These are phyloP conservation scores for Xerocomus spinulosus DNA, from an alignment of 768 basidiomycete genomes.

Conservation along the genomic window DNA sequence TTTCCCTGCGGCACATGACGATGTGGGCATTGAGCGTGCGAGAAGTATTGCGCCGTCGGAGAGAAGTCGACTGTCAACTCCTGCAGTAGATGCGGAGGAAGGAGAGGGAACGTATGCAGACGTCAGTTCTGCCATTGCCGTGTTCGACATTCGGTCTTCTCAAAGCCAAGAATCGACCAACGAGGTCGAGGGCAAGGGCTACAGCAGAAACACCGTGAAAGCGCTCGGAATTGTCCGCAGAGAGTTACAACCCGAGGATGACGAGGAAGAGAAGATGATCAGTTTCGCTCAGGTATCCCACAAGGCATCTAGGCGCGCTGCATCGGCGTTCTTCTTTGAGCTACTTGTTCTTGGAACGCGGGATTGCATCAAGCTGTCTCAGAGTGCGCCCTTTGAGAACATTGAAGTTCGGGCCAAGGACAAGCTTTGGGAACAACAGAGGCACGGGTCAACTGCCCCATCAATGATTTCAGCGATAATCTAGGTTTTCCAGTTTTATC, in stretches of 20 bases:
- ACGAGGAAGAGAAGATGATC: constrained; percentile 53
- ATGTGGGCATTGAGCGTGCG: constrained; percentile 33
- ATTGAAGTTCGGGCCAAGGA: constrained; percentile 80
- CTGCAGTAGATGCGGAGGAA: constrained; percentile 58
- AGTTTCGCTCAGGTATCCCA: constrained; percentile 78
- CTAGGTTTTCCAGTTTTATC: constrained; percentile 10
- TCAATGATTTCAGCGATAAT: constrained; percentile 46
- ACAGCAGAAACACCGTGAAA: constrained; percentile 86
- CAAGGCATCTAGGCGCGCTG: constrained; percentile 87
- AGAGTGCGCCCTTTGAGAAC: constrained; percentile 73
- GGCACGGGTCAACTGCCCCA: constrained; percentile 38
- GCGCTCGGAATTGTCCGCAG: constrained; percentile 71
- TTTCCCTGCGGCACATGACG: constrained; percentile 32
- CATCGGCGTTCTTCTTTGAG: constrained; percentile 97
- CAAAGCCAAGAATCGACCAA: constrained; percentile 42
- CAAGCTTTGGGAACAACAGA: constrained; percentile 77
- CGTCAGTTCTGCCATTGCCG: constrained; percentile 69
- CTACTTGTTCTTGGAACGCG: constrained; percentile 90
- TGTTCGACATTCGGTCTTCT: constrained; percentile 66
- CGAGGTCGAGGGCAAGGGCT: constrained; percentile 63
- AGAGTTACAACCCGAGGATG: constrained; percentile 58
- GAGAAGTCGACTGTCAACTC: constrained; percentile 63
- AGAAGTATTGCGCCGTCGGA: constrained; percentile 53
- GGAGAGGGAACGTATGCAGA: constrained; percentile 67
- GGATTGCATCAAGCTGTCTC: constrained; percentile 81